Percentiles rank a stretch among this genome's conserved stretches.
These are phyloP conservation scores for Globisporangium paddicum DNA, from an alignment of 352 stramenopile genomes.

Conservation along the genomic window DNA sequence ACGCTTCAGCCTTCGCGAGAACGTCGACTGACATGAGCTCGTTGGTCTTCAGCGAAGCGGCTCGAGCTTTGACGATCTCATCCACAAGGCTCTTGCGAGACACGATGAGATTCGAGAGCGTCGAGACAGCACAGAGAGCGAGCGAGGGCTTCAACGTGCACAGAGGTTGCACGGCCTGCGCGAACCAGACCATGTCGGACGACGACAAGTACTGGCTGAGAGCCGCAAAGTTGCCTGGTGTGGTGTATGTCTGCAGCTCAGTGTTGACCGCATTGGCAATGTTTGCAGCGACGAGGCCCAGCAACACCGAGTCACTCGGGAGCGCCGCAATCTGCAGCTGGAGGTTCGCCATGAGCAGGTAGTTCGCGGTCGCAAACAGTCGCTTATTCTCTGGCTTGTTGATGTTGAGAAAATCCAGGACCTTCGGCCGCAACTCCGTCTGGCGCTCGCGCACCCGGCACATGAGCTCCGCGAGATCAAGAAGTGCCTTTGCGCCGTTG, in stretches of 20 bases:
- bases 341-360: neutral
- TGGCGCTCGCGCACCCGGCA: neutral
- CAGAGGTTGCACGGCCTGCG: neutral
- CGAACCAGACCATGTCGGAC: neutral
- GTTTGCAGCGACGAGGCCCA: too few species aligned
- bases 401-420: neutral
- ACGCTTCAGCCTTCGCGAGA: too few species aligned
- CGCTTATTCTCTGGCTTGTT: conserved; percentile 1
- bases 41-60: too few species aligned
- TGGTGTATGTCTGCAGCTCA: neutral
- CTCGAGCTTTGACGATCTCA: too few species aligned
- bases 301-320: neutral
- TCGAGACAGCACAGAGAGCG: too few species aligned
- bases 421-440: neutral
- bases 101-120: too few species aligned
- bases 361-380: neutral
- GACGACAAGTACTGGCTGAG: neutral
- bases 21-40: too few species aligned
- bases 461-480: conserved; percentile 6
- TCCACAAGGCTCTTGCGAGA: too few species aligned
- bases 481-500: neutral
- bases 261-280: neutral
- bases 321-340: neutral
- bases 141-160: too few species aligned
- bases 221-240: neutral